Percentiles rank a stretch among this genome's conserved stretches.
phyloP scores from a whole-genome alignment of 208 protist genomes.

The Leishmania amazonensis region DNA sequence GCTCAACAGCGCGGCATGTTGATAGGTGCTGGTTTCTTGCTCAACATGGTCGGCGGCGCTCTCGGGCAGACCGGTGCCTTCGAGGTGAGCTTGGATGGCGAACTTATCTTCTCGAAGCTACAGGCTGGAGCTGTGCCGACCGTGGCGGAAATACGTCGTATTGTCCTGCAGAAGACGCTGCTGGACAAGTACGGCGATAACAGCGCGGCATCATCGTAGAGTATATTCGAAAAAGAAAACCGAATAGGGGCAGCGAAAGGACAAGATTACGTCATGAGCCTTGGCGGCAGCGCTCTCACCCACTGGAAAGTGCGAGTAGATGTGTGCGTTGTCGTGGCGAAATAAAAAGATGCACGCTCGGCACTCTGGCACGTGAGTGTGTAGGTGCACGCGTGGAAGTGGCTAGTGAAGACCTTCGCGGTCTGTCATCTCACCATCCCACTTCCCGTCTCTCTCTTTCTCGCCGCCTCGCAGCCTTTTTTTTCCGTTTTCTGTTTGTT shows the following conservation, averaged over 20 bases:
- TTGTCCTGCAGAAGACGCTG: slow-evolving; percentile 46
- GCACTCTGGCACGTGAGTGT: background rate
- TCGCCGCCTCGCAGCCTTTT: background rate
- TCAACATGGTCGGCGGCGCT: slow-evolving; percentile 57
- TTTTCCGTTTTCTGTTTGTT: background rate
- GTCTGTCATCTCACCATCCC: background rate
- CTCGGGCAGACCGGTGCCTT: slow-evolving; percentile 64
- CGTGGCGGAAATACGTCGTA: slow-evolving; percentile 26
- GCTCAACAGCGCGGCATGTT: slow-evolving; percentile 47
- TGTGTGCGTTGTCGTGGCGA: background rate
- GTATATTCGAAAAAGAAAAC: background rate
- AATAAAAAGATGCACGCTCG: background rate
- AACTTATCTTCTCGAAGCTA: slow-evolving; percentile 74
- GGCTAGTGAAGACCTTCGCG: background rate
- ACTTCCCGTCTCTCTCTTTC: background rate
- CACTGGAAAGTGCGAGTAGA: background rate
- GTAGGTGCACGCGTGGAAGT: background rate
- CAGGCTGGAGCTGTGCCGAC: slow-evolving; percentile 37
- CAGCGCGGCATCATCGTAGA: slow-evolving; percentile 4
- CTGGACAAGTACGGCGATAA: slow-evolving; percentile 34
- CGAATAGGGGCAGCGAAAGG: background rate
- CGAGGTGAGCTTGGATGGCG: slow-evolving; percentile 70
- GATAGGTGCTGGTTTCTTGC: slow-evolving; percentile 49
- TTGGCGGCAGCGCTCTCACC: background rate
- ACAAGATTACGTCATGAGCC: background rate